Conservation (phyloP, 768 basidiomycete species). For the Macrolepiota fuliginosa region DNA sequence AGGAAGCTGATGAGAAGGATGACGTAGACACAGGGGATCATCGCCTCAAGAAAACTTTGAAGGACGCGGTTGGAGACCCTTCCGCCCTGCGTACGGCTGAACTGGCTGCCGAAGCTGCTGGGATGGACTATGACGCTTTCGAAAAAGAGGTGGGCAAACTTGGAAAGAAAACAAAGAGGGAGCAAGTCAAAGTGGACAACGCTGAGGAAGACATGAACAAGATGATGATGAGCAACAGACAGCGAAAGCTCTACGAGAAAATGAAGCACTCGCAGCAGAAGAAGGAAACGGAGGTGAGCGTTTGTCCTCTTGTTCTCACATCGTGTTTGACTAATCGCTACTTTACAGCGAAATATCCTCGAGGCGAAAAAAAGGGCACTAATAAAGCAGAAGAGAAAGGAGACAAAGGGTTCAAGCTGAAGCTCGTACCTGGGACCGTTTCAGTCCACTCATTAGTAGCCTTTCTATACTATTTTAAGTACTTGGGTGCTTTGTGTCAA, state of each 20-base stretch:
- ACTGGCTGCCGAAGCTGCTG: constrained; percentile 87
- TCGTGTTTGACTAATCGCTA: background rate
- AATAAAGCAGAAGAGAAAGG: constrained; percentile 42
- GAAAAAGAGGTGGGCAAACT: constrained; percentile 71
- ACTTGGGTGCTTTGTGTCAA: too few relatives aligned
- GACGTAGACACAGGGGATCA: constrained; percentile 13
- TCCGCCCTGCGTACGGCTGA: constrained; percentile 82
- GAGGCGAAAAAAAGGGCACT: constrained; percentile 57
- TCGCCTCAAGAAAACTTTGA: constrained; percentile 4
- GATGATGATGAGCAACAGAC: constrained; percentile 97
- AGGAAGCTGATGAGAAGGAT: constrained; percentile 15
- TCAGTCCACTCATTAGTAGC: too few relatives aligned
- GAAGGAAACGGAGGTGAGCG: constrained; percentile 73
- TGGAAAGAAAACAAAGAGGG: constrained; percentile 35
- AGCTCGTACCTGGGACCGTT: too few relatives aligned
- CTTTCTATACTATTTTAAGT: too few relatives aligned
- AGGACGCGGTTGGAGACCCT: constrained; percentile 39
- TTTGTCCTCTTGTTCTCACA: background rate
- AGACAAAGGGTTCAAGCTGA: constrained; percentile 30
- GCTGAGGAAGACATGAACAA: constrained; percentile 85
- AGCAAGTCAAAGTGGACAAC: constrained; percentile 26
- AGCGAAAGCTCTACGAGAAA: constrained; percentile 89
- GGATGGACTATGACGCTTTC: constrained; percentile 77
- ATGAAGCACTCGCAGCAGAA: constrained; percentile 86
- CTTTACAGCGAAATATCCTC: constrained; percentile 53